Base-by-base conservation (phyloP, 2,329 filamentous ascomycete genomes). In the Colletotrichum destructivum region DNA sequence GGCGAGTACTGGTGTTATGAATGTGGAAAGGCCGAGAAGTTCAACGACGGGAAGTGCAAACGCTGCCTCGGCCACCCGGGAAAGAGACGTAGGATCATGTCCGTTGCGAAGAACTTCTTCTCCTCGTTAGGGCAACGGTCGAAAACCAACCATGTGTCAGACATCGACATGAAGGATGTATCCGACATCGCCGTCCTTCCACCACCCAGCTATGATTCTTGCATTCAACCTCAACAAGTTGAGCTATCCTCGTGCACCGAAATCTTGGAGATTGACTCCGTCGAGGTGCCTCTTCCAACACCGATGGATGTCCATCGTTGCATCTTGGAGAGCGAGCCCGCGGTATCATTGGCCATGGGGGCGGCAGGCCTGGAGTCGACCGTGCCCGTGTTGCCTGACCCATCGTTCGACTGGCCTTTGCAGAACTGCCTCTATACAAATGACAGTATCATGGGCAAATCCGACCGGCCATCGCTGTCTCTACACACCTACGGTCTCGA, bases 1-100 rank as follows among this genome's bases (percentile, higher is more conserved):
- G 86, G 86, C 69, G 85, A 89, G 80, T 89, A 89, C 74, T 85
- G 86, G 81, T 90, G 88, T 76, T 89, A 87, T 76, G 84, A 88
- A 47, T 88, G 88, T 75, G 84, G 82, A 76, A 84, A 83, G 75
- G 81, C 85, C 67, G 88, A 89, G 76, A 81, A 82, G 47, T 88
- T 89, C 77, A 84, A 85, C 78, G 86, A 89, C 74, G 79, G 82
- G 74, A 84, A 85, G 75, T 88, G 86, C 79, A 85, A 84, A 66
- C 82, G 83, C 49, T 88, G 86, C 74, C 77, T 85, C 21, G 83
- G 83, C n/a, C 86, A 87, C 47, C 83, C 84, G 4, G 88, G 85
- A 8, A 87, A 85, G 79, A 82, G 87, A 75, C 84, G 82, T 76
- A 87, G 84, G 75, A 86, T 89, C 72, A 78, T 89, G 73, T 84